phyloP scores from a whole-genome alignment of 2,329 filamentous ascomycete species.

The Botrytis galanthina region DNA sequence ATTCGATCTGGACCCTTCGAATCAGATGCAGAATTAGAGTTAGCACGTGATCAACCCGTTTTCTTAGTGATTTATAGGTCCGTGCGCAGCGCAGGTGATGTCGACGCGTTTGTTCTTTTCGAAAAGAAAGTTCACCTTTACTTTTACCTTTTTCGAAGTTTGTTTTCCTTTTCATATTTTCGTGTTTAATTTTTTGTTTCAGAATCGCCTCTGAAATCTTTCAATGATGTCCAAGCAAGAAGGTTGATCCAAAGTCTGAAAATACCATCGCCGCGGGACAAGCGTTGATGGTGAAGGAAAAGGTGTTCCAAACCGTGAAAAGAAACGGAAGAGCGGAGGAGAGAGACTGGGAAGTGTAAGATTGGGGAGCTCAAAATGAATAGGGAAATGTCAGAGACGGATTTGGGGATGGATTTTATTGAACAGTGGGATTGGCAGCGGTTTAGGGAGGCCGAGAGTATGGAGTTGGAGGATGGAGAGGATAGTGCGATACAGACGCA shows the following conservation, averaged over 20 bases:
- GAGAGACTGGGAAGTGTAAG: too few relatives aligned
- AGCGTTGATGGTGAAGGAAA: neutral
- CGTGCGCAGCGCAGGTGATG: neutral
- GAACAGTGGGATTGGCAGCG: slow-evolving; percentile 14
- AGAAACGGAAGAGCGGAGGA: neutral
- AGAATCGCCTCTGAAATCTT: neutral
- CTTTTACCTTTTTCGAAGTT: neutral
- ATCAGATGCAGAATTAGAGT: neutral
- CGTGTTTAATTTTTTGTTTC: neutral
- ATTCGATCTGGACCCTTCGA: neutral
- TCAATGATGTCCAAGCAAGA: neutral
- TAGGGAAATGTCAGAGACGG: neutral
- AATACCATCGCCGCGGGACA: neutral
- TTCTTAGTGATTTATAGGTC: neutral
- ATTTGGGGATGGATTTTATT: slow-evolving; percentile 9
- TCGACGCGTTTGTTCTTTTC: neutral
- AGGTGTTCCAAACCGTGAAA: neutral
- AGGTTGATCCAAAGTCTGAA: neutral
- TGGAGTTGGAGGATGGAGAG: neutral
- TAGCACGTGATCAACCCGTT: neutral
- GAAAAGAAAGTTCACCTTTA: slow-evolving; percentile 9
- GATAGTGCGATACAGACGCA: neutral
- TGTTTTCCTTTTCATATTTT: neutral
- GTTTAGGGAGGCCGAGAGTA: slow-evolving; percentile 7
- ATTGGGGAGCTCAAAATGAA: neutral